Base-by-base conservation (phyloP, 1,284 basidiomycete genomes). In the Pterulicium gracile region DNA sequence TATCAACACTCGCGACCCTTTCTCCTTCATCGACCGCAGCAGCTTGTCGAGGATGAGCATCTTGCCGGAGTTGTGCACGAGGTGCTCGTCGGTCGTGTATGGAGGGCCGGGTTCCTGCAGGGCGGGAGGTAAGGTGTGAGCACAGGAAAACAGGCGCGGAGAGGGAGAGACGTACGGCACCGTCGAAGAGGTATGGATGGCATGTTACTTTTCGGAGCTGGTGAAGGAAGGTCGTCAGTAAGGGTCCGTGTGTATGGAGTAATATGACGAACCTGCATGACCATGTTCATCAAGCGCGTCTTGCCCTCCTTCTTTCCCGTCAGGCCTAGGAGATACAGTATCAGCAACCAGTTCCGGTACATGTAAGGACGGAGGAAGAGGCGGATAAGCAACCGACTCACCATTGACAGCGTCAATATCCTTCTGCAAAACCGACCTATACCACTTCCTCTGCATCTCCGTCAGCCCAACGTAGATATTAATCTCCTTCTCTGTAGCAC, bases 361-460 rank as follows among this genome's bases (percentile, higher is more conserved):
- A 35, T 3, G 39, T 39, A 7, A 47, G 24, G 47, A 36, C 32
- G 18, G 42, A 4, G 17, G 1, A 43, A 5, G 40, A 15, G 4
- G 43, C 24, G 10, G 43, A 50, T 40, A 35, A 42, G 19, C 15
- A 44, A 4, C 13, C 20, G 35, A 49, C 62, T 19, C 42, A 78
- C 92, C 91, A 59, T 98, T 98, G 47, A 98, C 96, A 7, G 95
- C 95, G 59, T 98, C 96, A 48, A 98, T 97, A 63, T 98, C 96
- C 69, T 98, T 98, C 66, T 98, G 93, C 47, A 99, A 66, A 3
- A 98, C 88, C 27, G 86, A 91, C 35, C 89, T 81, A 64, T 96
- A 96, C 96, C 95, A 98, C 62, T 93, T 97, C 41, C 92, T 73
- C 64, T 99, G 96, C 93, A 99, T 95, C 24, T 98, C 94, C 1